phyloP scores from a whole-genome alignment of 2,329 filamentous ascomycete species.

The Pseudocercospora vitis region DNA sequence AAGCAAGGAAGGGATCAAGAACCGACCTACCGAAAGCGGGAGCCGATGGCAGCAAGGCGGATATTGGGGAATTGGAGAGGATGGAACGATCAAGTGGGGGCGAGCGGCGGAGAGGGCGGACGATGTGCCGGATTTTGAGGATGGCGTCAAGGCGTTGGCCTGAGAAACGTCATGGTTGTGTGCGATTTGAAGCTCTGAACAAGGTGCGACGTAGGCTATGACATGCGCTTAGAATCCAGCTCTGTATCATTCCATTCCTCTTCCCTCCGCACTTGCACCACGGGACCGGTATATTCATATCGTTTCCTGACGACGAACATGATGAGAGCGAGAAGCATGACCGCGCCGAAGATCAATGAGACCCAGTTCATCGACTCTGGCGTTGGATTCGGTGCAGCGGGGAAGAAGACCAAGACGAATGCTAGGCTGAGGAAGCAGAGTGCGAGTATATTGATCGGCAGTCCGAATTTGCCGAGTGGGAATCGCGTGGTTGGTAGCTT shows the following conservation, averaged over 20 bases:
- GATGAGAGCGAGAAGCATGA: conserved; percentile 7
- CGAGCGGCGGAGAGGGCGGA: conserved; percentile 50
- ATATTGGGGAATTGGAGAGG: conserved; percentile 60
- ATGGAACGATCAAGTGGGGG: conserved; percentile 56
- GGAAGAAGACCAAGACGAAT: conserved; percentile 27
- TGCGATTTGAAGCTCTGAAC: too few relatives aligned
- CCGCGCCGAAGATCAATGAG: conserved; percentile 26
- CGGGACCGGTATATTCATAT: background rate
- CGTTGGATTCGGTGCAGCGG: conserved; percentile 20
- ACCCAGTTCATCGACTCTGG: conserved; percentile 29
- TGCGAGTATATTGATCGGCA: conserved; percentile 16
- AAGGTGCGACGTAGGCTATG: too few relatives aligned
- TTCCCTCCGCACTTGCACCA: background rate
- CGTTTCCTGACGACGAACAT: conserved; percentile 2
- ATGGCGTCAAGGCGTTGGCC: conserved; percentile 38
- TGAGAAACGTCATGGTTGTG: background rate
- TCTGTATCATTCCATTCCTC: conserved; percentile 2
- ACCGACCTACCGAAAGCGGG: conserved; percentile 64
- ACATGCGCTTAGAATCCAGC: background rate
- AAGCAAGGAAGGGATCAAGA: conserved; percentile 65
- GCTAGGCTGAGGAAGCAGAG: conserved; percentile 21
- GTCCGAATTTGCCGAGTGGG: conserved; percentile 22
- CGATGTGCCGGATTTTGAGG: conserved; percentile 56
- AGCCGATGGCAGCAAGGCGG: conserved; percentile 68
- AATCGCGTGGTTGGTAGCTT: conserved; percentile 22